These are phyloP conservation scores for Pelargonium exstipulatum DNA, from an alignment of 441 rosid genomes.

Conservation along the genomic window DNA sequence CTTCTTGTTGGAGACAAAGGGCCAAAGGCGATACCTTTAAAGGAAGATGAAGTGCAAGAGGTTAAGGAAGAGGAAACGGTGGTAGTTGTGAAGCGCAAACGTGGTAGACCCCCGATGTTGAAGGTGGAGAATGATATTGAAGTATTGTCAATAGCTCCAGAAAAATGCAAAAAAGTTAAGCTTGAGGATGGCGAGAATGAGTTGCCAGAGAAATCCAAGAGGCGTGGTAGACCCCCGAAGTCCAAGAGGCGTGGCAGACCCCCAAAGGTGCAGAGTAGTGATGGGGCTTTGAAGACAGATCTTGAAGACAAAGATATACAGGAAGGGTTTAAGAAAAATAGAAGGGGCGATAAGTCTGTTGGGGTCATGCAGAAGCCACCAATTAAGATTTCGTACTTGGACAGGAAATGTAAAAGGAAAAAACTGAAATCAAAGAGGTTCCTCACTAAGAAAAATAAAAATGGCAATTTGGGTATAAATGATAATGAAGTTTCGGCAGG, in stretches of 20 bases:
- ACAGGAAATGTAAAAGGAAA: slow-evolving; percentile 16
- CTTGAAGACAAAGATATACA: not conserved
- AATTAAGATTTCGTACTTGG: slow-evolving; percentile 19
- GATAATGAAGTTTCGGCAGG: slow-evolving; percentile 9
- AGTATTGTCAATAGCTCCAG: not conserved
- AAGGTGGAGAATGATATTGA: not conserved
- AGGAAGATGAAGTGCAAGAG: too few species aligned
- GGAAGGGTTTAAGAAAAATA: slow-evolving; percentile 14
- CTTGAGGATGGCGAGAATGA: too few species aligned
- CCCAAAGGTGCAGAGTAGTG: slow-evolving; percentile 16
- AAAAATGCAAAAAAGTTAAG: not conserved
- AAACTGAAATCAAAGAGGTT: slow-evolving; percentile 16
- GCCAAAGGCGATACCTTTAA: too few species aligned
- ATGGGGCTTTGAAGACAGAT: slow-evolving; percentile 5
- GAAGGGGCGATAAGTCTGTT: slow-evolving; percentile 9
- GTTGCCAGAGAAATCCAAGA: not conserved
- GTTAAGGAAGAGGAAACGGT: slow-evolving; percentile 5
- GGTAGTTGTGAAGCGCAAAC: slow-evolving; percentile 6
- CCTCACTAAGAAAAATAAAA: slow-evolving; percentile 4
- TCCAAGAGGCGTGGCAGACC: slow-evolving; percentile 30
- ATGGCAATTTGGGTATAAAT: too few species aligned
- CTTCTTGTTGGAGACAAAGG: too few species aligned
- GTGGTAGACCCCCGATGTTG: slow-evolving; percentile 6
- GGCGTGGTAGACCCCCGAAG: slow-evolving; percentile 33
- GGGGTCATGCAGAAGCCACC: slow-evolving; percentile 10